Conservation (phyloP, 1,284 basidiomycete species). For the Rhizoctonia solani region DNA sequence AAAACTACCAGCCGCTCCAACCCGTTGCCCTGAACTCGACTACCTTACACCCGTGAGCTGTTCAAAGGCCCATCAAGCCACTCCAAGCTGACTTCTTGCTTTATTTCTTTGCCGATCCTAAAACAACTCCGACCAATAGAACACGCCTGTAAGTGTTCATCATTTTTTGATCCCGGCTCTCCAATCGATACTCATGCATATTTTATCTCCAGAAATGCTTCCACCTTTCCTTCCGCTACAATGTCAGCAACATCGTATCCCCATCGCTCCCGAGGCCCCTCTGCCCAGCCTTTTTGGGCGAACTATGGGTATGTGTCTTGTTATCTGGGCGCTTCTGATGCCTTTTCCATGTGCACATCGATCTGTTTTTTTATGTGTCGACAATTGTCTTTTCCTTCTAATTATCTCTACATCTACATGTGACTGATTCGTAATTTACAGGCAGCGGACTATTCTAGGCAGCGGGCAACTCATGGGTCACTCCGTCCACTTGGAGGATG, state of each 20-base stretch:
- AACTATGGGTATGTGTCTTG: conserved; percentile 35
- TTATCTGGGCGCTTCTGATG: conserved; percentile 25
- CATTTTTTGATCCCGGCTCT: conserved; percentile 34
- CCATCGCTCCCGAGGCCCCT: conserved; percentile 14
- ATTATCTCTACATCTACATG: not conserved
- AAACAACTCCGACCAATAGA: conserved; percentile 28
- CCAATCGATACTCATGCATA: conserved; percentile 14
- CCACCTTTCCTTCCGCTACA: conserved; percentile 9
- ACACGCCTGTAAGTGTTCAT: conserved; percentile 30
- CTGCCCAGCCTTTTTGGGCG: conserved; percentile 35
- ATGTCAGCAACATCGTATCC: conserved; percentile 12
- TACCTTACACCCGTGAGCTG: conserved; percentile 12
- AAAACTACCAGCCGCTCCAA: conserved; percentile 18
- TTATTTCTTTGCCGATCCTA: not conserved
- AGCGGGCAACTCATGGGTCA: conserved; percentile 8
- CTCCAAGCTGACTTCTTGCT: not conserved
- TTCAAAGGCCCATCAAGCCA: not conserved
- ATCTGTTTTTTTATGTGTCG: conserved; percentile 14
- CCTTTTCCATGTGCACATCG: conserved; percentile 11
- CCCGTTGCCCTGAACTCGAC: conserved; percentile 31
- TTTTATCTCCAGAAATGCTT: conserved; percentile 14
- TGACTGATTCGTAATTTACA: not conserved
- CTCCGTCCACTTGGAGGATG: not conserved
- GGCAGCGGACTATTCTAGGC: conserved; percentile 14
- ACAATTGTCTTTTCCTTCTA: not conserved